Conservation (phyloP, 148 eudicot species). For the Camellia lanceoleosa region DNA sequence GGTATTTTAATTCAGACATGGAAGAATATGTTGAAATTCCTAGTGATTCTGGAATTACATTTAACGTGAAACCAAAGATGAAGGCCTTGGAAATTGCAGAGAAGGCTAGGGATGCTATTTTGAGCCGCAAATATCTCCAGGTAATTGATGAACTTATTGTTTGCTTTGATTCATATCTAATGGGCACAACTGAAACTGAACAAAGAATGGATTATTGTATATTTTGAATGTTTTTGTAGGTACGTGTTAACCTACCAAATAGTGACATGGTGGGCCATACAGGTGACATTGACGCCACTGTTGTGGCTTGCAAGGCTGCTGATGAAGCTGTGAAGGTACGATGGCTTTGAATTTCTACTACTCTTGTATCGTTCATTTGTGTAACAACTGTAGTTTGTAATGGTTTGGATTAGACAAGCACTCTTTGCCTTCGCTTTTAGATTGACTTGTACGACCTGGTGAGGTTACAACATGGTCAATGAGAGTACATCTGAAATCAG, state of each 20-base stretch:
- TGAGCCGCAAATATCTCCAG: conserved; percentile 84
- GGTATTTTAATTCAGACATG: conserved; percentile 73
- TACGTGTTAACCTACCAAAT: conserved; percentile 89
- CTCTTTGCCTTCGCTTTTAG: neutral
- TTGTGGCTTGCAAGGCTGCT: conserved; percentile 89
- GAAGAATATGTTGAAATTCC: conserved; percentile 96
- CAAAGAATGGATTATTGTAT: neutral
- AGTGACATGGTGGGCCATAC: conserved; percentile 98
- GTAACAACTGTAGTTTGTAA: neutral
- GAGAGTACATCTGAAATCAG: no score
- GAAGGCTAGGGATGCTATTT: conserved; percentile 88
- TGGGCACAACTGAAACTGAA: neutral
- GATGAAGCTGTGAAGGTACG: conserved; percentile 94
- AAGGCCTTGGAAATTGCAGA: conserved; percentile 89
- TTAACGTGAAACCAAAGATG: conserved; percentile 82
- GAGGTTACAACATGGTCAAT: no score
- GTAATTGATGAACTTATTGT: conserved; percentile 22
- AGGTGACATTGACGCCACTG: conserved; percentile 81
- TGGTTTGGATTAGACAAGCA: neutral
- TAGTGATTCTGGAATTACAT: conserved; percentile 82
- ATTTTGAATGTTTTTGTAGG: conserved; percentile 33
- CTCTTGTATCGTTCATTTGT: neutral
- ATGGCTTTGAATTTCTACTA: conserved; percentile 1
- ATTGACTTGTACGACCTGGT: neutral
- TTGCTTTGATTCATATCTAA: neutral